Evolutionary conservation across 2,329 filamentous ascomycete genomes (phyloP).

Genomic region (Talaromyces sp.): DNA sequence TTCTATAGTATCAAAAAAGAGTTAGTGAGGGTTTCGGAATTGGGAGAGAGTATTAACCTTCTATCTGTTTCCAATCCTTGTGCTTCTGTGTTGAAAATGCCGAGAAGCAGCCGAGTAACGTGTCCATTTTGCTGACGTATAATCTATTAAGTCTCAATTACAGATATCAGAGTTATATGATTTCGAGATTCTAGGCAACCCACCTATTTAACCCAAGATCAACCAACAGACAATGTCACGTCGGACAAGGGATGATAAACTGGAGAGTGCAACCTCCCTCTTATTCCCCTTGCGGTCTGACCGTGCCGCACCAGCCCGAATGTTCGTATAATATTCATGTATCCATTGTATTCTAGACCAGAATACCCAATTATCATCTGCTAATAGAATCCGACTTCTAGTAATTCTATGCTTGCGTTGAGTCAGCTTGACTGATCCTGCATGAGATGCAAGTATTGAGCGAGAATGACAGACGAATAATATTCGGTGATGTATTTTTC

Average conservation of each 20-base stretch:
- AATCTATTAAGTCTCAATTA: no score
- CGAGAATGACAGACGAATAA: not conserved
- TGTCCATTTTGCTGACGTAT: not conserved
- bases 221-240: not conserved
- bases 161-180: no score
- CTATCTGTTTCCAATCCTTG: constrained; percentile 24
- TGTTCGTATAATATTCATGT: not conserved
- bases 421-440: not conserved
- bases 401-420: not conserved
- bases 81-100: constrained; percentile 19
- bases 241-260: not conserved
- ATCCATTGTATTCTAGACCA: not conserved
- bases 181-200: not conserved
- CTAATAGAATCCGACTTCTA: not conserved
- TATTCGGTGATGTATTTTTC: not conserved
- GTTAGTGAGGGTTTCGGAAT: not conserved
- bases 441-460: not conserved
- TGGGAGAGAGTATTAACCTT: constrained; percentile 21
- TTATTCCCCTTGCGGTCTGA: constrained; percentile 3
- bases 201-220: not conserved
- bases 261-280: not conserved
- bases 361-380: not conserved
- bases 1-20: constrained; percentile 18
- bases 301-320: constrained; percentile 1
- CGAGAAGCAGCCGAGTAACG: constrained; percentile 11